Evolutionary conservation across 208 protist species (phyloP).

Genomic region (Leishmania mexicana): DNA sequence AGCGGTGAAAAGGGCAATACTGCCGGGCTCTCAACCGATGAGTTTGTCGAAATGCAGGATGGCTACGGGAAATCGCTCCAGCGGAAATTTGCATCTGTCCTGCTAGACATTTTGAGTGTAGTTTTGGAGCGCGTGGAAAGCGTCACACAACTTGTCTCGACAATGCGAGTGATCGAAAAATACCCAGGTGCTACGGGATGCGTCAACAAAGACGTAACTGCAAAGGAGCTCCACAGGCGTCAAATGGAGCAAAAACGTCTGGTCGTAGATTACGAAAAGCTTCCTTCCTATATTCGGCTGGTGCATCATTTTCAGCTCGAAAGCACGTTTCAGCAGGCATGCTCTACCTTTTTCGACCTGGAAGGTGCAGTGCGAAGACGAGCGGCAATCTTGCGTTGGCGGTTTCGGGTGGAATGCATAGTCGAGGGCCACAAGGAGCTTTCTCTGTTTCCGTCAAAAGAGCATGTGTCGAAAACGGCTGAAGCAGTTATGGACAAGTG

Average conservation of each 20-base stretch:
- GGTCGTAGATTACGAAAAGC: conserved; percentile 80
- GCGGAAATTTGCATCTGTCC: conserved; percentile 58
- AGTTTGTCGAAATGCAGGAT: conserved; percentile 37
- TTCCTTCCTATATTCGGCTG: conserved; percentile 79
- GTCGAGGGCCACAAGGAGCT: conserved; percentile 38
- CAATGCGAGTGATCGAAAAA: conserved; percentile 33
- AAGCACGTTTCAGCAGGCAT: conserved; percentile 66
- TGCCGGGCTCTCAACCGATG: conserved; percentile 25
- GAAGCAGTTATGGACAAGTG: conserved; percentile 44
- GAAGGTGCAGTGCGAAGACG: conserved; percentile 38
- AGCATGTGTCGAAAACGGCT: conserved; percentile 42
- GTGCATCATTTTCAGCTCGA: conserved; percentile 82
- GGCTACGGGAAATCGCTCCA: conserved; percentile 48
- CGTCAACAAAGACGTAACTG: conserved; percentile 87
- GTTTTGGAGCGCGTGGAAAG: conserved; percentile 41
- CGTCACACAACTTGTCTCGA: background rate
- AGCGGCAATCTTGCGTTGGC: conserved; percentile 47
- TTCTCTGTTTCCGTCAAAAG: conserved; percentile 50
- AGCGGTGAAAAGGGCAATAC: background rate
- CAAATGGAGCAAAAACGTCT: conserved; percentile 79
- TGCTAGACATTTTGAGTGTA: conserved; percentile 35
- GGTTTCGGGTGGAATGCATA: conserved; percentile 77
- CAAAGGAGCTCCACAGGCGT: conserved; percentile 54
- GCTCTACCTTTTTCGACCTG: conserved; percentile 61
- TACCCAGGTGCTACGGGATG: conserved; percentile 47